Evolutionary conservation across 78 protist species (phyloP), one percentile per base, ranked within the genome.

Genomic region (Dictyostelium firmibasis): DNA sequence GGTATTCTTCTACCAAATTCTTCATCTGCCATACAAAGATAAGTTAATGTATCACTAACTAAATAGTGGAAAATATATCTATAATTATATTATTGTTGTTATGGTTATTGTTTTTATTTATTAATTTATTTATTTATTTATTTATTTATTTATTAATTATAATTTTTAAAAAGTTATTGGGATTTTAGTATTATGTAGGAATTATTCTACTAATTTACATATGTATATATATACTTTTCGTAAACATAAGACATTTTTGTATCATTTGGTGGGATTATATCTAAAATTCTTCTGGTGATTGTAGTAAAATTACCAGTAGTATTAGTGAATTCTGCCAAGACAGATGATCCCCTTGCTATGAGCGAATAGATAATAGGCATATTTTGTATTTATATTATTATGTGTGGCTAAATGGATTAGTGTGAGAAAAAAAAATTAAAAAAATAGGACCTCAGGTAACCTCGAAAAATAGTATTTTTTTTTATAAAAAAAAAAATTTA

Each of bases 11-110:
- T 60, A 9, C 91, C 97, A 44, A 97, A 96, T 69, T 84, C 92
- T 75, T 97, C 96, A 69, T 98, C 99, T 41, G 98, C 97, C 97
- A 98, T 92, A 94, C 99, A 98, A 67, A 98, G 43, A 94, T 96
- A 98, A 2, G 91, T 75, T n/a, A 96, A 23, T 2, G 97, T 86
- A 25, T 96, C 97, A 41, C 60, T 50, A 47, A 94, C 96, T 41
- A 96, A 77, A 94, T 96, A 97, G 83, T 98, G 99, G 88, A 98
- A 98, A 62, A 96, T 81, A 92, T 92, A 86, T 14, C 98, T 98
- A 85, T 6, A 0, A 14, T 25, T 25, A 25, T 67, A 5, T 41
- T 41, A 41, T 41, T 41, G 13, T 44, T 11, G n/a, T 53, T 13
- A 81, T 25, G 8, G 64, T 8, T 53, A 43, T 11, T 23, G 27